A percentile compares a stretch with the other conserved stretches of the same genome.
These are phyloP conservation scores for Beauveria asiatica DNA, from an alignment of 2,329 filamentous ascomycete genomes.

Conservation along the genomic window DNA sequence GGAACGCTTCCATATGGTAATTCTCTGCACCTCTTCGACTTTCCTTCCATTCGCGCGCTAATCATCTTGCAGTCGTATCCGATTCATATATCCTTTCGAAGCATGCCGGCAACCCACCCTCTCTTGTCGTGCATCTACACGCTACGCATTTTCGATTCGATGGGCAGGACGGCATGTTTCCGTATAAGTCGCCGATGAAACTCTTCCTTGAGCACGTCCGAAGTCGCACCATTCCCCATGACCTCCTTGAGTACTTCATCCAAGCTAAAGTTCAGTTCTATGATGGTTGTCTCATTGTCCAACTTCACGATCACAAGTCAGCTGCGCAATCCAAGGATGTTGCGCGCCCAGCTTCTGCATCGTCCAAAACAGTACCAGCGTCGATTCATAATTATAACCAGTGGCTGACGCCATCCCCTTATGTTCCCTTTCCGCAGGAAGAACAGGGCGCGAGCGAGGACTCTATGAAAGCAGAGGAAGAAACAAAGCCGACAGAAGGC, in stretches of 20 bases:
- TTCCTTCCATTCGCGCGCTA: constrained; percentile 13
- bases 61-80: constrained; percentile 52
- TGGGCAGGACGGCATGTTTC: constrained; percentile 84
- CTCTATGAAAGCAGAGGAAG: constrained; percentile 30
- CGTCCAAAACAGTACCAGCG: constrained; percentile 58
- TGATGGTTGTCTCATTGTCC: constrained; percentile 89
- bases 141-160: constrained; percentile 85
- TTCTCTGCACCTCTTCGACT: neutral
- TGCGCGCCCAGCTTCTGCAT: constrained; percentile 40
- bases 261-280: constrained; percentile 72
- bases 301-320: constrained; percentile 82
- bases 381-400: constrained; percentile 91
- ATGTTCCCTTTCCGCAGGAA: constrained; percentile 64
- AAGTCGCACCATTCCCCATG: constrained; percentile 73
- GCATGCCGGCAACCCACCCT: constrained; percentile 66
- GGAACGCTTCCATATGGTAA: constrained; percentile 47
- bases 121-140: constrained; percentile 78
- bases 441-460: constrained; percentile 31
- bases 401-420: constrained; percentile 83
- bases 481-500: constrained; percentile 14
- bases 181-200: constrained; percentile 87
- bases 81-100: constrained; percentile 76
- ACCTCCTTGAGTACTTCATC: constrained; percentile 72
- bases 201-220: constrained; percentile 69
- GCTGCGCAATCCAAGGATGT: constrained; percentile 51